A percentile compares a stretch with the other conserved stretches of the same genome.
These are phyloP conservation scores for Skeletonema marinoi DNA, from an alignment of 108 stramenopile species.

Conservation along the genomic window DNA sequence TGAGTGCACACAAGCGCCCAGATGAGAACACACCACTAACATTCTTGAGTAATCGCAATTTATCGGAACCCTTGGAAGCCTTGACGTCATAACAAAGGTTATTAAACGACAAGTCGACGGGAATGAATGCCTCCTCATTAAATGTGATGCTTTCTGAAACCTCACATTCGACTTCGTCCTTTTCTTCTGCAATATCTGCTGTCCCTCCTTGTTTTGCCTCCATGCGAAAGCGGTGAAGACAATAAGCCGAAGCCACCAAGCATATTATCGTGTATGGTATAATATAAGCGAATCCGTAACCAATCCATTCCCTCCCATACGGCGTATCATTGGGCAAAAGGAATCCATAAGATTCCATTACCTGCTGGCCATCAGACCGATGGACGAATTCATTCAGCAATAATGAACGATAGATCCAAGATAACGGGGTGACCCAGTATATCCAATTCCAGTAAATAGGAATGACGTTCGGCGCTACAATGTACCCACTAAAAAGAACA, in stretches of 20 bases:
- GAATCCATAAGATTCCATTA: constrained; percentile 58
- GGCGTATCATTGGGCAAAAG: constrained; percentile 23
- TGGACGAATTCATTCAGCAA: constrained; percentile 44
- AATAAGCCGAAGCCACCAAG: constrained; percentile 41
- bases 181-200: constrained; percentile 8
- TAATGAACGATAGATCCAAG: constrained; percentile 49
- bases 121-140: constrained; percentile 24
- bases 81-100: constrained; percentile 40
- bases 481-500: constrained; percentile 45
- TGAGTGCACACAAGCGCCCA: constrained; percentile 42
- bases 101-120: constrained; percentile 38
- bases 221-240: constrained; percentile 41
- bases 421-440: constrained; percentile 39
- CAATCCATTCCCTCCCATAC: constrained; percentile 65
- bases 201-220: constrained; percentile 22
- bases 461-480: constrained; percentile 37
- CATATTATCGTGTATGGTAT: constrained; percentile 42
- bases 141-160: not conserved
- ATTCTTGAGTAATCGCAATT: constrained; percentile 30
- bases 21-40: constrained; percentile 35
- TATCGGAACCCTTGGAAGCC: constrained; percentile 26
- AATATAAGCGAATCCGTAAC: constrained; percentile 61
- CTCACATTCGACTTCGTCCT: constrained; percentile 10
- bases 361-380: constrained; percentile 28
- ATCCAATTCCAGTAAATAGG: constrained; percentile 46